Evolutionary conservation across 345 rosid genomes (phyloP).

Genomic region (Arabis hirsuta): DNA sequence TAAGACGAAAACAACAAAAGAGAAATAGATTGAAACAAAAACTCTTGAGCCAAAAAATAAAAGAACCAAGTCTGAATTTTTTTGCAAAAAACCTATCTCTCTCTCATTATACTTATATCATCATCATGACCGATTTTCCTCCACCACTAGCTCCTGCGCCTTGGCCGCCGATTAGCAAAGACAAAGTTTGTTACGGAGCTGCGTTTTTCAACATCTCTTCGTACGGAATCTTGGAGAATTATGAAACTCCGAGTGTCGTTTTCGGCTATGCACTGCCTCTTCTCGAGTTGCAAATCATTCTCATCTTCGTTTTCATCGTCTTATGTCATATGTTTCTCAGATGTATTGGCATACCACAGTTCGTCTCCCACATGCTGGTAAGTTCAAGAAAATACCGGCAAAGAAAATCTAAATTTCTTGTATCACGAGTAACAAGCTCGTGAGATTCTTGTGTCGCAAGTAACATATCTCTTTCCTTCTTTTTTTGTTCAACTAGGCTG

Average conservation of each 20-base stretch:
- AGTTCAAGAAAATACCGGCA: slow-evolving; percentile 2
- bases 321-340: slow-evolving; percentile 34
- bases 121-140: slow-evolving; percentile 14
- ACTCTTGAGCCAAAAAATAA: neutral
- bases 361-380: slow-evolving; percentile 44
- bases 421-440: neutral
- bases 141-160: neutral
- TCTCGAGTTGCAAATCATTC: slow-evolving; percentile 37
- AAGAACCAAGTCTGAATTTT: neutral
- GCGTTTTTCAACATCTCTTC: slow-evolving; percentile 35
- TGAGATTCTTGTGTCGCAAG: slow-evolving; percentile 11
- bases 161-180: slow-evolving; percentile 8
- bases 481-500: slow-evolving; percentile 26
- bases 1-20: neutral
- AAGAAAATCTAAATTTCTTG: neutral
- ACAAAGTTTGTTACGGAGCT: slow-evolving; percentile 27
- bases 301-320: slow-evolving; percentile 27
- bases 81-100: slow-evolving; percentile 3
- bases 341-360: slow-evolving; percentile 34
- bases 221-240: slow-evolving; percentile 26
- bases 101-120: neutral
- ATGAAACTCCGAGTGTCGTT: slow-evolving; percentile 17
- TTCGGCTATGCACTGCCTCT: slow-evolving; percentile 44
- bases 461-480: neutral
- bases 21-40: neutral